Base-by-base conservation (phyloP, 345 rosid species). In the Rhodomyrtus tomentosa region DNA sequence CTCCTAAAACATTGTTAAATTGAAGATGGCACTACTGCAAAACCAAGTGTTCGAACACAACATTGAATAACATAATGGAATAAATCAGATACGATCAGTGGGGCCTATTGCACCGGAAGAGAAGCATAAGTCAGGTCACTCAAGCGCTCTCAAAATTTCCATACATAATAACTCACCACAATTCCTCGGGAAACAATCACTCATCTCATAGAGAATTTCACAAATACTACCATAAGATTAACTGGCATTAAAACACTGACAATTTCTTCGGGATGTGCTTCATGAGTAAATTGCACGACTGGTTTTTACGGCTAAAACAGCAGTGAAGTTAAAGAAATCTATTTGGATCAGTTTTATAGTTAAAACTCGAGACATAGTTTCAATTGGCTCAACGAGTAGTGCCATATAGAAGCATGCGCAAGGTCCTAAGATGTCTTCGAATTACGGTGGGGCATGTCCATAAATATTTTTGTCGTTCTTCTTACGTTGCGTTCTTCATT, bases 131-230 rank as follows among this genome's bases (percentile, higher is more conserved):
- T 62, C 22, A 29, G 16, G 74, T 62, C 10, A 62, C 22, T 32
- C 12, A 16, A 29, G 16, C 2, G 16, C 42, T 62, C 42, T 7
- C 2, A 15, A 8, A 16, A 4, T 29, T 62, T 59, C 15, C 1
- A 29, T 0, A 0, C 29, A 3, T 1, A 59, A 27, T 27, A 59
- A 15, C 42, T 16, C 22, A 32, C 18, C 6, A 7, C 1, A 16
- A 62, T 59, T 29, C 0, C 10, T 59, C 0, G 5, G 6, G 40
- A 29, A 59, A 29, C 2, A 59, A 29, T 29, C 36, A 59, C 38
- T 59, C 32, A 59, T 29, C 5, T 59, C 5, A 14, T 51, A 51
- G 53, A 51, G 22, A 59, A 59, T 59, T 59, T 59, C 40, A 59
- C 5, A 14, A 29, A 59, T 29, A 21, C 6, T 59, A 59, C 40